Conservation (phyloP, 108 stramenopile genomes). For the Cyclotella sp. region DNA sequence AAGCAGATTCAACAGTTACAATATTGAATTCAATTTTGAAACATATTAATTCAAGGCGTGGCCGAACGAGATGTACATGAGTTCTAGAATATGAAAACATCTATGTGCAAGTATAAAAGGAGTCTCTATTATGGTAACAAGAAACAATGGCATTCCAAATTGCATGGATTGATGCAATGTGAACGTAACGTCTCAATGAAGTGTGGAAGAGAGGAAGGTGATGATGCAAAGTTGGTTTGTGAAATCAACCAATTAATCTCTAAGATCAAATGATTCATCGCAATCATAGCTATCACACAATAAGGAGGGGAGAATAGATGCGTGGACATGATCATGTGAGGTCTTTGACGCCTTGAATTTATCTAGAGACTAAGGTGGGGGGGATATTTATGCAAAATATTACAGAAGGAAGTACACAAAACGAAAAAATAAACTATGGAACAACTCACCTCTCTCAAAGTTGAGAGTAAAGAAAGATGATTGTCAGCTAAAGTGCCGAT, state of each 20-base stretch:
- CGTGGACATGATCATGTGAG: neutral
- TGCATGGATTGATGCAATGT: too few relatives aligned
- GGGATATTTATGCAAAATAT: neutral
- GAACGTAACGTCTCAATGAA: too few relatives aligned
- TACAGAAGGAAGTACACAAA: neutral
- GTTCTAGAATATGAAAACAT: too few relatives aligned
- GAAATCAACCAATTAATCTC: conserved; percentile 10
- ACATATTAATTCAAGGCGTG: too few relatives aligned
- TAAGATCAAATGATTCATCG: conserved; percentile 31
- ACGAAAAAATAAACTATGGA: neutral
- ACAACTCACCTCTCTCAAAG: conserved; percentile 55
- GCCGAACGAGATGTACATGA: too few relatives aligned
- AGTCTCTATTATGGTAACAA: too few relatives aligned
- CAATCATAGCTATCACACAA: conserved; percentile 6
- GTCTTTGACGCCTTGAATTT: conserved; percentile 15
- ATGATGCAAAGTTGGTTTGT: neutral
- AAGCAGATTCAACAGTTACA: too few relatives aligned
- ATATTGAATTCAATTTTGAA: too few relatives aligned
- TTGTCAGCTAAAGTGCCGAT: conserved; percentile 63
- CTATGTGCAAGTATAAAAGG: too few relatives aligned
- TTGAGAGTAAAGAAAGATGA: conserved; percentile 61
- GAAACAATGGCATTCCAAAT: too few relatives aligned
- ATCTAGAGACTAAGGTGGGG: conserved; percentile 14
- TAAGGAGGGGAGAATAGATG: neutral
- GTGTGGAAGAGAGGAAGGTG: too few relatives aligned